Percentiles rank a stretch among this genome's conserved stretches.
Conservation (phyloP, 148 eudicot genomes). For the Cornus florida region DNA sequence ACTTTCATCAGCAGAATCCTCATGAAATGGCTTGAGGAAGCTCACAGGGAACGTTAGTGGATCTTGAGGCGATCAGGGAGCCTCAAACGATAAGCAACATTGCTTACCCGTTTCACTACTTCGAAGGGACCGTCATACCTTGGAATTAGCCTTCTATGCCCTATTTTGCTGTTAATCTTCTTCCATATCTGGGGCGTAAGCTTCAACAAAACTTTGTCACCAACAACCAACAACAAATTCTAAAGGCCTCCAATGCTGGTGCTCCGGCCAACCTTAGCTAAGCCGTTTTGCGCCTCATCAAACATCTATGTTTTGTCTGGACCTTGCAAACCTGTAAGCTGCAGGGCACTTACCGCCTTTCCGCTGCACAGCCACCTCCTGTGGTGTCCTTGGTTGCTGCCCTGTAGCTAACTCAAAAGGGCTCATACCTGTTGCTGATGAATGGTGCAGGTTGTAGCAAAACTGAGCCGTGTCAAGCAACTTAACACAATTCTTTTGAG, state of each 20-base stretch:
- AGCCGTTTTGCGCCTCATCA: background rate
- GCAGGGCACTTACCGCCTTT: background rate
- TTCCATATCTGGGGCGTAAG: background rate
- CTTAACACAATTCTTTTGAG: background rate
- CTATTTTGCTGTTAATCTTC: background rate
- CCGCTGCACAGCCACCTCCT: background rate
- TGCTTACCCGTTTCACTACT: background rate
- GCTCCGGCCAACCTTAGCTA: background rate
- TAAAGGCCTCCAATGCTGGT: background rate
- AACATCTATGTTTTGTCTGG: background rate
- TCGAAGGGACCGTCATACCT: background rate
- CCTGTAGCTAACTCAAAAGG: background rate
- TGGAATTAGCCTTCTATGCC: background rate
- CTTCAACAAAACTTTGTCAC: background rate
- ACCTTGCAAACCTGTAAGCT: background rate
- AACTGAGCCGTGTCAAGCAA: constrained; percentile 12
- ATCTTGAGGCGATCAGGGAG: background rate
- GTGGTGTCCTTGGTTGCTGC: background rate
- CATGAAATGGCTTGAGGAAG: background rate
- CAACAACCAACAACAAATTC: background rate
- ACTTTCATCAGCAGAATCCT: too few relatives aligned
- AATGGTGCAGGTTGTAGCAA: constrained; percentile 9
- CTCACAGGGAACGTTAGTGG: background rate
- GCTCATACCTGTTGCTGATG: background rate
- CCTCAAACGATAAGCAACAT: background rate